Conservation (phyloP, 2,329 filamentous ascomycete genomes). For the Fusarium sp. region DNA sequence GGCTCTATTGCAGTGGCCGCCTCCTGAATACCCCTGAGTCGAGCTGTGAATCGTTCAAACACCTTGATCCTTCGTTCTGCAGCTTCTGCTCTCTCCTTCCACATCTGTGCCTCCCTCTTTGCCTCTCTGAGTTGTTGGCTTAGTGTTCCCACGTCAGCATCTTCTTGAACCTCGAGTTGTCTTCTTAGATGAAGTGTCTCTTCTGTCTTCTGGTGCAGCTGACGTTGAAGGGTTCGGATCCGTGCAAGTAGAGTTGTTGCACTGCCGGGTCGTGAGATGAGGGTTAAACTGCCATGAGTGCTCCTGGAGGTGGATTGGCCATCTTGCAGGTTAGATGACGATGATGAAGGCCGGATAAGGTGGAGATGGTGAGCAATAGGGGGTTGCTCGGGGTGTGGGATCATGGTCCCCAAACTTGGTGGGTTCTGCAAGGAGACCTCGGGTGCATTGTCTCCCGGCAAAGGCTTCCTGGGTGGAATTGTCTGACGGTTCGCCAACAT, state of each 20-base stretch:
- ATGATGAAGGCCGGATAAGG: constrained; percentile 49
- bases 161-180: constrained; percentile 58
- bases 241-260: constrained; percentile 59
- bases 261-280: constrained; percentile 41
- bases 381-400: constrained; percentile 51
- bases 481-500: constrained; percentile 9
- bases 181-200: constrained; percentile 58
- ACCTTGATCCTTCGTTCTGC: constrained; percentile 65
- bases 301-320: background rate
- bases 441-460: background rate
- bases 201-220: constrained; percentile 59
- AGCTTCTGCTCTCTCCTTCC: constrained; percentile 66
- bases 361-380: constrained; percentile 54
- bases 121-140: constrained; percentile 60
- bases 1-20: constrained; percentile 14
- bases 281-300: constrained; percentile 5
- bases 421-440: constrained; percentile 34
- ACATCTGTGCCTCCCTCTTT: constrained; percentile 52
- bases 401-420: constrained; percentile 53
- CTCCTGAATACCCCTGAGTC: constrained; percentile 48
- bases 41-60: constrained; percentile 57
- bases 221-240: constrained; percentile 61
- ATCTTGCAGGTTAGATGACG: constrained; percentile 37
- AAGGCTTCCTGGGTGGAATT: constrained; percentile 17
- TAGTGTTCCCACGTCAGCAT: constrained; percentile 58